Conservation (phyloP, 805 yeast species). For the Kodamaea neixiangensis region DNA sequence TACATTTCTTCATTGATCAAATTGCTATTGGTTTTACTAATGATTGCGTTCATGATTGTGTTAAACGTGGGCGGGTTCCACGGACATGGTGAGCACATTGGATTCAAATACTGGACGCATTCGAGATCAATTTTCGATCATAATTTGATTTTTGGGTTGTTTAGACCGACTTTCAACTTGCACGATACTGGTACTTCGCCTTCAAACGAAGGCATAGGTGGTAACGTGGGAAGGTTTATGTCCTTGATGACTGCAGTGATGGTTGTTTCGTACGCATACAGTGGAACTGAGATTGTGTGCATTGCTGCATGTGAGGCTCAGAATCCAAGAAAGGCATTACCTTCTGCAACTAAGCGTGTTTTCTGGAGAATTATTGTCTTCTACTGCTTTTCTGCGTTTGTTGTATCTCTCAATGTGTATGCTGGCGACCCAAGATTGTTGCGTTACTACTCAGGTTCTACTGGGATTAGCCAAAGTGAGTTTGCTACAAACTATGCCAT, state of each 20-base stretch:
- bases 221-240: conserved; percentile 59
- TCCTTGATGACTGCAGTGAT: conserved; percentile 61
- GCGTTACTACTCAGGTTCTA: conserved; percentile 48
- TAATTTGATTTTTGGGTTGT: conserved; percentile 63
- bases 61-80: conserved; percentile 59
- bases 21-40: conserved; percentile 49
- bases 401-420: conserved; percentile 71
- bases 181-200: conserved; percentile 58
- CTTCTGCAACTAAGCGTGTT: conserved; percentile 73
- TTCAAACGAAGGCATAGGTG: conserved; percentile 56
- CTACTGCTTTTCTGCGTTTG: conserved; percentile 65
- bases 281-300: conserved; percentile 81
- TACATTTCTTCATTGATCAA: conserved; percentile 62
- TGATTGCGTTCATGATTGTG: conserved; percentile 65
- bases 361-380: conserved; percentile 69
- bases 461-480: conserved; percentile 27
- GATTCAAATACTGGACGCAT: conserved; percentile 70
- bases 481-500: conserved; percentile 31
- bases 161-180: conserved; percentile 71
- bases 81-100: conserved; percentile 38
- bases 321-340: conserved; percentile 74
- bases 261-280: conserved; percentile 72
- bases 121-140: conserved; percentile 49
- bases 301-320: conserved; percentile 86
- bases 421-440: conserved; percentile 75